These are phyloP conservation scores for Plasmodium berghei DNA, from an alignment of 169 alveolate genomes.

Conservation along the genomic window DNA sequence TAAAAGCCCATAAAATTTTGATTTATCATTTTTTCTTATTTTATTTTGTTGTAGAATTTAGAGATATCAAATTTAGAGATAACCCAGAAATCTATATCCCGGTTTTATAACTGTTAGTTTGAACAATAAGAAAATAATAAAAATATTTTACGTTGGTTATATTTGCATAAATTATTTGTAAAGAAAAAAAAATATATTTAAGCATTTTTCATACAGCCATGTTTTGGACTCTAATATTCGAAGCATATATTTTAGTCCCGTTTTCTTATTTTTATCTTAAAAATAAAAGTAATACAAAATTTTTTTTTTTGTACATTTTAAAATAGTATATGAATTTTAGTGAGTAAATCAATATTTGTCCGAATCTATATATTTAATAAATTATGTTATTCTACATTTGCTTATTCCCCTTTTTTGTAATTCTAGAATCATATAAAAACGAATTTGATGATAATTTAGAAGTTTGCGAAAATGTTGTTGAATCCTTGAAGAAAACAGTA, in stretches of 20 bases:
- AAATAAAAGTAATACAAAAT: constrained; percentile 27
- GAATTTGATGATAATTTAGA: constrained; percentile 62
- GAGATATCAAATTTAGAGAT: constrained; percentile 67
- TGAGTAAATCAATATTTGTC: too few species aligned
- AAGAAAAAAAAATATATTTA: too few species aligned
- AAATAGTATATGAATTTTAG: too few species aligned
- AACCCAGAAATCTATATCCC: constrained; percentile 48
- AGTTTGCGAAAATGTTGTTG: constrained; percentile 60
- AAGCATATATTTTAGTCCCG: constrained; percentile 60
- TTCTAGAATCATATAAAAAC: constrained; percentile 29
- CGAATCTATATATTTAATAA: too few species aligned
- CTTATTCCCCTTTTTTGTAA: neutral
- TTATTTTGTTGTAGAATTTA: constrained; percentile 37
- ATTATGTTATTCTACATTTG: too few species aligned
- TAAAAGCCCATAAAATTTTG: neutral
- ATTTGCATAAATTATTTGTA: too few species aligned
- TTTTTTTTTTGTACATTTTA: too few species aligned
- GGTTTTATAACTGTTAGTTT: constrained; percentile 56
- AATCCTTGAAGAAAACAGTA: constrained; percentile 60
- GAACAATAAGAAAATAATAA: neutral
- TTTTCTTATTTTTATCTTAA: constrained; percentile 62
- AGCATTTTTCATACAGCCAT: constrained; percentile 25
- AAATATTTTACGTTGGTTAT: neutral
- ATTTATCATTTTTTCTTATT: neutral
- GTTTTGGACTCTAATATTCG: constrained; percentile 61